Evolutionary conservation across 805 yeast genomes (phyloP).

Genomic region (Lachancea quebecensis): DNA sequence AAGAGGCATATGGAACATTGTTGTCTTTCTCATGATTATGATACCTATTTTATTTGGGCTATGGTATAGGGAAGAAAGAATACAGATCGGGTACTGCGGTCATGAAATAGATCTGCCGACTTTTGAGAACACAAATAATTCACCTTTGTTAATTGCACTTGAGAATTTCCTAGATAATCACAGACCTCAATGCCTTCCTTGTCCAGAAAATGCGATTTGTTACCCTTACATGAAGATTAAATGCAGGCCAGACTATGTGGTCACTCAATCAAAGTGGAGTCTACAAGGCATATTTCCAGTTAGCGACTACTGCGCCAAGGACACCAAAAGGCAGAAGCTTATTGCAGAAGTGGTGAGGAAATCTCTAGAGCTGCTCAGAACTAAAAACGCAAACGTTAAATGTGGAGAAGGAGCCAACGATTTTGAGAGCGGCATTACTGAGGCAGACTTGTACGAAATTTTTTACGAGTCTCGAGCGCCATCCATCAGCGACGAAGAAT

Average conservation of each 20-base stretch:
- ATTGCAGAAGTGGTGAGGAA: conserved; percentile 59
- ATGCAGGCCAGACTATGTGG: conserved; percentile 65
- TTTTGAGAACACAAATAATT: conserved; percentile 28
- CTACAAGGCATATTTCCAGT: conserved; percentile 54
- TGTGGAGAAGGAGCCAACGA: conserved; percentile 50
- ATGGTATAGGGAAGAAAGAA: conserved; percentile 61
- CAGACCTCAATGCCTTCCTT: conserved; percentile 61
- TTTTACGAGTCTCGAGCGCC: conserved; percentile 35
- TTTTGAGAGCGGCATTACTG: conserved; percentile 44
- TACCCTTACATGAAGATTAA: conserved; percentile 49
- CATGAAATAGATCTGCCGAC: conserved; percentile 43
- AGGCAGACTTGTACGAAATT: conserved; percentile 46
- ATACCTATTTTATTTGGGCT: conserved; percentile 36
- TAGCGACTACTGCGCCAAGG: conserved; percentile 63
- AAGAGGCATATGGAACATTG: conserved; percentile 17
- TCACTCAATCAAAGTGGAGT: conserved; percentile 28
- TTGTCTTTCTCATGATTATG: conserved; percentile 34
- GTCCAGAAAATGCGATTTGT: conserved; percentile 81
- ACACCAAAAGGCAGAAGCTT: conserved; percentile 62
- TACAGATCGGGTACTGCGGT: conserved; percentile 71
- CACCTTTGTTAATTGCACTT: conserved; percentile 29
- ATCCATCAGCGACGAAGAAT: conserved; percentile 44
- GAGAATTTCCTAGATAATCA: conserved; percentile 42
- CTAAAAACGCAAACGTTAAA: conserved; percentile 55
- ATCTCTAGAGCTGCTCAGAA: conserved; percentile 58